Conservation (phyloP, 2,329 filamentous ascomycete genomes). For the Paramyrothecium sp. region DNA sequence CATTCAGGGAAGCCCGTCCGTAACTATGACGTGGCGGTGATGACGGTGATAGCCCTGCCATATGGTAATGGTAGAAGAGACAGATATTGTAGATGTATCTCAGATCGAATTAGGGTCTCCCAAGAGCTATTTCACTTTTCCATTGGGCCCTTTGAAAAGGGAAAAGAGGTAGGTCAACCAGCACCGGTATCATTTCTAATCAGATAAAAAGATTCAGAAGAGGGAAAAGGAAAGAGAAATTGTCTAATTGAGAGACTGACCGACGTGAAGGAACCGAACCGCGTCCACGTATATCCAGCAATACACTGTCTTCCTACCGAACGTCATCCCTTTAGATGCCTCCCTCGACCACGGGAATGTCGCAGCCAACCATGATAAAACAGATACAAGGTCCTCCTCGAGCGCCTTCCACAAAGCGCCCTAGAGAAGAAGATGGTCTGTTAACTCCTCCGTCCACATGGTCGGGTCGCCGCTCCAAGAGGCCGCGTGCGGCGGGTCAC, state of each 20-base stretch:
- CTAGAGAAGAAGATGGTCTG: constrained; percentile 2
- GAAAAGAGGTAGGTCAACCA: background rate
- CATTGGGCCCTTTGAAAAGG: background rate
- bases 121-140: background rate
- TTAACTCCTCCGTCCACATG: constrained; percentile 1
- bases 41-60: constrained; percentile 1
- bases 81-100: background rate
- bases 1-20: constrained; percentile 1
- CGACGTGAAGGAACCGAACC: too few species aligned
- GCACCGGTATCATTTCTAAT: background rate
- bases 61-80: background rate
- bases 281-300: background rate
- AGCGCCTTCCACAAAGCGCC: constrained; percentile 2
- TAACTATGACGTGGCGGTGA: background rate
- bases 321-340: background rate
- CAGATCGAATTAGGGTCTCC: background rate
- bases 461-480: background rate
- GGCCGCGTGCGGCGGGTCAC: background rate
- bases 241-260: background rate
- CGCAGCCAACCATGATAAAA: background rate
- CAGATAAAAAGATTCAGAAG: background rate
- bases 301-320: background rate
- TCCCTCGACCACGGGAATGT: background rate
- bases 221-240: background rate
- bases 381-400: background rate